Base-by-base conservation (phyloP, 805 yeast species). In the Yamadazyma takamatsuzukensis region DNA sequence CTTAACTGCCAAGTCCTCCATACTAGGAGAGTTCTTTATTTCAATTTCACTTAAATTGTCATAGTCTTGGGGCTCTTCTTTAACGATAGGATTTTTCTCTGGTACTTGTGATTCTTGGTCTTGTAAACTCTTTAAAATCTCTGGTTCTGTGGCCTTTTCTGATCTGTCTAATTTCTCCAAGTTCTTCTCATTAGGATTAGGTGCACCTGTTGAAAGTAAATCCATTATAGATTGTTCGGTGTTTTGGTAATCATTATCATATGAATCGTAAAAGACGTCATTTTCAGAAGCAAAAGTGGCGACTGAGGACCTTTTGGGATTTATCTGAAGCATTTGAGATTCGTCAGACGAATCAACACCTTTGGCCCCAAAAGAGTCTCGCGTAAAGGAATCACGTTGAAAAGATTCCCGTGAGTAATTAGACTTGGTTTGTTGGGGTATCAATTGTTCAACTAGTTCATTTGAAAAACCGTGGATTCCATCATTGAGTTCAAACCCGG, bases 401-500 rank as follows among this genome's bases (percentile, higher is more conserved):
- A 17, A 7, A 25, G 21, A 15, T 15, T 25, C 18, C 2, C 17
- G 21, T 11, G n/a, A n/a, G n/a, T 8, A 23, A 14, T 18, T 31
- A 29, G n/a, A n/a, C 6, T 15, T 26, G 11, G 32, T 21, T 21
- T 33, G 39, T 14, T 29, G 28, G 10, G 66, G 68, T 12, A 62
- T 47, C 23, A 66, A 41, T 36, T 51, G 44, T 24, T 50, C 60
- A 8, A 66, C 69, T 33, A 61, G 31, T 15, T 55, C 54, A 40
- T 65, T 67, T 2, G 68, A 45, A 24, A 66, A 62, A 1, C 71
- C 72, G 36, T 61, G 61, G 22, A 66, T 62, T 3, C 72, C 72
- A 39, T 65, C 70, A 37, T 61, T 60, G 30, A 66, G 45, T 39
- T 59, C 53, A 2, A 65, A 40, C 2, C 68, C 66, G 18, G 41